phyloP scores from a whole-genome alignment of 2,329 filamentous ascomycete genomes.

The Alternaria solani region DNA sequence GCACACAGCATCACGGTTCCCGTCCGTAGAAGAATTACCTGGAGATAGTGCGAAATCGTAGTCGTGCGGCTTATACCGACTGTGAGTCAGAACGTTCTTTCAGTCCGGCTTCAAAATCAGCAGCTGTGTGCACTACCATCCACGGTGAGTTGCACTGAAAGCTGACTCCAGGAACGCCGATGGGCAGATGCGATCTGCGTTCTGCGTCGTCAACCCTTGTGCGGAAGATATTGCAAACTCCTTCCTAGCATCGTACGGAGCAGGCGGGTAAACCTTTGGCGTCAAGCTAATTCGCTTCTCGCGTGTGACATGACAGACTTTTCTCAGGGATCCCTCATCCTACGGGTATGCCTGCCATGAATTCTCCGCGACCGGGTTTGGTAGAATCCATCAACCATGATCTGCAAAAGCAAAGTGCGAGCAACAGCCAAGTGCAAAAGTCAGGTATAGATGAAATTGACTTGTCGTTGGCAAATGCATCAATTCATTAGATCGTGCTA shows the following conservation, averaged over 20 bases:
- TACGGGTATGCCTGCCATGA: not conserved
- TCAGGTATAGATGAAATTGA: not conserved
- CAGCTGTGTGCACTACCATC: not conserved
- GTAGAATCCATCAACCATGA: not conserved
- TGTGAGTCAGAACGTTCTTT: not conserved
- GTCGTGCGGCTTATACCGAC: not conserved
- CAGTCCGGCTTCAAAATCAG: not conserved
- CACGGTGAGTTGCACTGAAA: not conserved
- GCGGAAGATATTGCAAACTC: conserved; percentile 6
- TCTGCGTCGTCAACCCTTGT: not conserved
- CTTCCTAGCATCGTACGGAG: conserved; percentile 9
- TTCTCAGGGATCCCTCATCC: not conserved
- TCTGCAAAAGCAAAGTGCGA: not conserved
- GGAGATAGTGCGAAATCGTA: not conserved
- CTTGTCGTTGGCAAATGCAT: conserved; percentile 26
- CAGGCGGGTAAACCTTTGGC: not conserved
- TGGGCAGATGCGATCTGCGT: not conserved
- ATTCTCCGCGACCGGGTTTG: not conserved
- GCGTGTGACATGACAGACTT: conserved; percentile 2
- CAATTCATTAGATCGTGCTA: conserved; percentile 45
- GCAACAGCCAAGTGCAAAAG: not conserved
- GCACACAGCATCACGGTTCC: not conserved
- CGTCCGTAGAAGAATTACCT: not conserved
- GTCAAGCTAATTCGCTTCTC: not conserved
- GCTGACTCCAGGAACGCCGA: not conserved